Base-by-base conservation (phyloP, 495 filamentous ascomycete genomes). In the Xylaria scruposa region DNA sequence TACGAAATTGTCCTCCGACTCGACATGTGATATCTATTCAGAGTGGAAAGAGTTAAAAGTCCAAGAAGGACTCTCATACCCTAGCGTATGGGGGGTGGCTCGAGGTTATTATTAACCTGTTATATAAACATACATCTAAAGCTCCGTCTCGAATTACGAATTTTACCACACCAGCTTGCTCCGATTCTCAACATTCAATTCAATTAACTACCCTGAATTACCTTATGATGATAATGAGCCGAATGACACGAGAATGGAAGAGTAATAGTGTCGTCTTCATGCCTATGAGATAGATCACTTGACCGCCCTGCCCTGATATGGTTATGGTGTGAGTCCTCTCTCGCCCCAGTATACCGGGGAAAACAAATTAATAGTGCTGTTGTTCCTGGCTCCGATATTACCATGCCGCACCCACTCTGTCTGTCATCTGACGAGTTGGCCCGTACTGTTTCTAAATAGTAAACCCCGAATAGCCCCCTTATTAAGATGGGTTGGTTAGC, bases 201-300 rank as follows among this genome's bases (percentile, higher is more conserved):
- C 7, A 54, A 29, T 24, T 29, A 5, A 29, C 51, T 29, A 5
- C 21, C 49, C 10, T 12, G 6, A 24, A 53, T 53, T 53, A 53
- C 49, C n/a, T 53, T 53, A 24, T 29, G 51, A 26, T 53, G 49
- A 59, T 59, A 7, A 59, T n/a, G 17, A 36, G 54, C 59, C 59
- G n/a, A 62, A 42, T 13, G n/a, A 62, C 36, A 21, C 38, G 38
- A 29, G 60, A 24, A 44, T 38, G 13, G 15, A 8, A 2, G 60
- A 13, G 15, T n/a, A 8, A 7, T 13, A 42, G n/a, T 5, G 8
- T 10, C 21, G 29, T 63, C 21, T 44, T 63, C 21, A 24, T 40
- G 21, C 60, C 38, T 62, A 3, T 63, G 21, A 26, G 10, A 63
- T 63, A 26, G 10, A 63, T 63, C 3, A 46, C 44, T 44, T 7